Evolutionary conservation across 2,329 filamentous ascomycete genomes (phyloP), one percentile per base, ranked within the genome.

Genomic region (Hawksworthiomyces lignivorus): DNA sequence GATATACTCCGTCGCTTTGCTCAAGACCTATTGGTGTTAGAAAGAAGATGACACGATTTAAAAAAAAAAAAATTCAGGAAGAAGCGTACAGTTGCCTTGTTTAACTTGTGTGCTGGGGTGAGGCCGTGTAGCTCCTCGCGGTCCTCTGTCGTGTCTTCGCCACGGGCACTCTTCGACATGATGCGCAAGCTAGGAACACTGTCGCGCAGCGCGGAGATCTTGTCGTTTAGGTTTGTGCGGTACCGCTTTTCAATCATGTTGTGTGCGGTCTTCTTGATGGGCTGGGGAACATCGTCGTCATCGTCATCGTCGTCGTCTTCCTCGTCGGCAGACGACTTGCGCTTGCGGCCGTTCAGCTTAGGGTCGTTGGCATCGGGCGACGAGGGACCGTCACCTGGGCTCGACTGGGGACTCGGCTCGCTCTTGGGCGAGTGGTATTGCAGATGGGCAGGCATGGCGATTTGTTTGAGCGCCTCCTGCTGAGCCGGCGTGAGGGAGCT

Each of bases 231-330:
- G 56, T 97, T 97, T 41, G 87, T 95, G 54, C 90, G 82, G 62
- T 97, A 97, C 51, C 90, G 73, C 72, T 96, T 97, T 66, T 97
- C 90, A 49, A 97, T 96, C 74, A 97, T 92, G 62, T 96, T 97
- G 64, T 97, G 90, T 3, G 90, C 88, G 24, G 89, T 94, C 72
- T 96, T 96, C 72, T 95, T 96, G 45, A 70, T 56, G 21, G 68
- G 68, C 18, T 70, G 67, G 24, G 72, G 80, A 52, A 69, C 75
- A 38, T 76, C 62, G 22, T 72, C 64, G 34, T 77, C 70, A 11
- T 82, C 77, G 36, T 79, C 75, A n/a, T 77, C 73, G 4, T 77
- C 69, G 18, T 79, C 72, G 5, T 73, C 69, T 18, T 79, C 72
- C 3, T 72, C 69, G n/a, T 77, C 75, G 37, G 70, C 72, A 0